Evolutionary conservation across 2,329 filamentous ascomycete genomes (phyloP).

Genomic region (Geosmithia putterillii): DNA sequence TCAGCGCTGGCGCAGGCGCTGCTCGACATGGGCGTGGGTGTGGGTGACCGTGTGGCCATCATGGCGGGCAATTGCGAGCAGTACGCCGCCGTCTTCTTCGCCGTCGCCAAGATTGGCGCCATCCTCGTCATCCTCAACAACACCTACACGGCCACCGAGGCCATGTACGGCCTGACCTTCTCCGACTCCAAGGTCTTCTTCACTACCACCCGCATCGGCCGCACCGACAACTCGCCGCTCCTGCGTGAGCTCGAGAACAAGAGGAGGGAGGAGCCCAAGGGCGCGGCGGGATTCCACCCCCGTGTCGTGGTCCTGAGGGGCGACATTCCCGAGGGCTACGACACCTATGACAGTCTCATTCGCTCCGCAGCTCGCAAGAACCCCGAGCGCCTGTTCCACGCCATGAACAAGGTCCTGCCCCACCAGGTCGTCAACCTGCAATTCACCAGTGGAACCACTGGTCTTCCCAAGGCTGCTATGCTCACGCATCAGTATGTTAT

Average conservation of each 20-base stretch:
- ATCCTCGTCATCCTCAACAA: conserved; percentile 72
- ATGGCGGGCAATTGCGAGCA: conserved; percentile 73
- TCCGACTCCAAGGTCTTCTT: conserved; percentile 64
- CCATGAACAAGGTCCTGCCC: conserved; percentile 43
- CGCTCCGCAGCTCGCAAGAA: conserved; percentile 34
- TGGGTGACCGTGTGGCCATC: conserved; percentile 60
- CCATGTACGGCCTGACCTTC: conserved; percentile 58
- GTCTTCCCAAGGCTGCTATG: conserved; percentile 62
- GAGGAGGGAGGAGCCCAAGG: conserved; percentile 7
- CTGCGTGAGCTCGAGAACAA: conserved; percentile 39
- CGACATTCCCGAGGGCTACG: conserved; percentile 34
- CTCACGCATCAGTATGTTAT: conserved; percentile 51
- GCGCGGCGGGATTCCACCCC: conserved; percentile 15
- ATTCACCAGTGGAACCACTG: conserved; percentile 66
- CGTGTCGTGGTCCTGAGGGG: conserved; percentile 51
- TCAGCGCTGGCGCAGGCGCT: conserved; percentile 52
- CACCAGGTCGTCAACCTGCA: conserved; percentile 63
- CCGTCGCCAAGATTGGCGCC: conserved; percentile 52
- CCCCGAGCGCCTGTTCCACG: conserved; percentile 35
- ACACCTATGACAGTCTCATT: conserved; percentile 48
- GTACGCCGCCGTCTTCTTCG: conserved; percentile 68
- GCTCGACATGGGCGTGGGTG: conserved; percentile 51
- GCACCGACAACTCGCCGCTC: conserved; percentile 48
- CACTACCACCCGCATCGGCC: conserved; percentile 56
- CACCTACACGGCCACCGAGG: conserved; percentile 65